Evolutionary conservation across 2,329 filamentous ascomycete species (phyloP).

Genomic region (Phialocephala sp.): DNA sequence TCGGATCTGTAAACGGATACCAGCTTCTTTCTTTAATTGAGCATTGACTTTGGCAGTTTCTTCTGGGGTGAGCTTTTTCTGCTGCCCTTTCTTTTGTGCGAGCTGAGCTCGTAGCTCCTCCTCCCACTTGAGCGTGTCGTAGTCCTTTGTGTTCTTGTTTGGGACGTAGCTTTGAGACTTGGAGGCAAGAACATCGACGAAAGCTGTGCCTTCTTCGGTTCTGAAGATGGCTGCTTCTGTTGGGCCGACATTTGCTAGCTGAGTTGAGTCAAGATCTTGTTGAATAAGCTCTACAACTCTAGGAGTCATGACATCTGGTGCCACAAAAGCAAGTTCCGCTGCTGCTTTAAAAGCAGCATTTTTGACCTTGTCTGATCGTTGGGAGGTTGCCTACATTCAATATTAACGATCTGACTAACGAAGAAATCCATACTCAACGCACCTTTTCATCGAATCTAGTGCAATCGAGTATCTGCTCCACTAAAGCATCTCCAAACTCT

Average conservation of each 20-base stretch:
- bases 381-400: slow-evolving; percentile 32
- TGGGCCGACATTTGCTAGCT: slow-evolving; percentile 76
- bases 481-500: slow-evolving; percentile 65
- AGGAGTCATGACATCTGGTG: slow-evolving; percentile 80
- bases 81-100: slow-evolving; percentile 89
- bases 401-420: slow-evolving; percentile 19
- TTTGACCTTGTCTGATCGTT: slow-evolving; percentile 54
- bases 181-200: slow-evolving; percentile 88
- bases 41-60: slow-evolving; percentile 90
- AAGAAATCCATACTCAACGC: slow-evolving; percentile 35
- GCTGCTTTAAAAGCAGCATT: slow-evolving; percentile 82
- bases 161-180: slow-evolving; percentile 73
- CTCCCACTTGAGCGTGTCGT: slow-evolving; percentile 97
- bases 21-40: slow-evolving; percentile 85
- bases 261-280: slow-evolving; percentile 72
- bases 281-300: slow-evolving; percentile 76
- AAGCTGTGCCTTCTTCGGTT: slow-evolving; percentile 85
- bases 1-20: slow-evolving; percentile 76
- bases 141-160: slow-evolving; percentile 92
- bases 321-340: slow-evolving; percentile 91
- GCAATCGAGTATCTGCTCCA: slow-evolving; percentile 67
- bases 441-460: slow-evolving; percentile 61
- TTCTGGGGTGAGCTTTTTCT: slow-evolving; percentile 89
- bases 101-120: slow-evolving; percentile 86
- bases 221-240: slow-evolving; percentile 93